Base-by-base conservation (phyloP, 805 yeast genomes). In the Spathaspora passalidarum region DNA sequence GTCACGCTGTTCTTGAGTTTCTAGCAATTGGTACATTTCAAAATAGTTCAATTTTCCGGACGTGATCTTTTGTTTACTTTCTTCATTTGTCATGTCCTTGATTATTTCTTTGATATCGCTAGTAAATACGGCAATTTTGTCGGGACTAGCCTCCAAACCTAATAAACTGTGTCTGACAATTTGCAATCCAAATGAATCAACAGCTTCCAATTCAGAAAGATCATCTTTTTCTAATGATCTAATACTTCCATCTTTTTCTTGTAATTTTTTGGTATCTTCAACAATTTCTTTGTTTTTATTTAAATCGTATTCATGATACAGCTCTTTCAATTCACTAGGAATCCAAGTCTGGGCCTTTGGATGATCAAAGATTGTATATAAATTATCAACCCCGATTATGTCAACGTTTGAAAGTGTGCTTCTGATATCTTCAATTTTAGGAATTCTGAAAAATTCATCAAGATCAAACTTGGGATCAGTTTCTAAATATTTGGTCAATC, bases 151-250 rank as follows among this genome's bases (percentile, higher is more conserved):
- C 41, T 63, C 62, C 40, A 72, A 61, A 0, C 76, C 77, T 29
- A 81, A 59, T 34, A 90, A 70, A 2, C 92, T 79, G 54, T 86
- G 88, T 60, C 92, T 80, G 48, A 91, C 84, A 13, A 84, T 84
- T 53, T 83, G 84, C 66, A 90, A 75, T 10, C 94, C 95, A 49
- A 81, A 79, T 0, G 96, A 80, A 38, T 82, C 84, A 7, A 88
- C 96, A 1, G 95, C 74, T 40, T 67, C 65, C 41, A 91, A 72
- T 13, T 69, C 69, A 2, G 73, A 81, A 26, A 13, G 65, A 64
- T 37, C 55, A 44, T 40, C 55, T 17, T 54, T 55, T 20, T 47
- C 14, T 32, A 45, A 42, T 9, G 40, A 45, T 49, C 45, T 64
- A 55, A 49, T 73, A 70, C 48, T 72, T 71, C 32, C 57, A 52